phyloP scores from a whole-genome alignment of 345 rosid genomes.

The Brassica juncea region DNA sequence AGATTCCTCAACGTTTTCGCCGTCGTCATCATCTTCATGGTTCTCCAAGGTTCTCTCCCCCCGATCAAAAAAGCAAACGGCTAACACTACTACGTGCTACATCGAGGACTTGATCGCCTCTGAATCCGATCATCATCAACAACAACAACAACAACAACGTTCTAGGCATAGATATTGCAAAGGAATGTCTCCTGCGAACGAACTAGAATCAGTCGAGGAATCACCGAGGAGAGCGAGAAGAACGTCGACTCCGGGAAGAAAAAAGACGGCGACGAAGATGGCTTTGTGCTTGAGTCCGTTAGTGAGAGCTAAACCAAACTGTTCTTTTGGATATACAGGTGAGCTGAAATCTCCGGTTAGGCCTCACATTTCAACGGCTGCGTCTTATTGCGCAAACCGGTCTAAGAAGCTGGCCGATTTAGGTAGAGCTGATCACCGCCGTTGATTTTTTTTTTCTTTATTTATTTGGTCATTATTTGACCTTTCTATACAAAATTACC shows the following conservation, averaged over 20 bases:
- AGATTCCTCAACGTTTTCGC: neutral
- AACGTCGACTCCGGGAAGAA: conserved; percentile 42
- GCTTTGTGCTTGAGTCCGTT: conserved; percentile 84
- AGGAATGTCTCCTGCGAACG: conserved; percentile 77
- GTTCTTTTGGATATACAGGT: conserved; percentile 46
- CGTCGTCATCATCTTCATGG: conserved; percentile 46
- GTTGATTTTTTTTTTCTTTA: conserved; percentile 42
- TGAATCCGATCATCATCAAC: neutral
- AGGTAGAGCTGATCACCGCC: conserved; percentile 75
- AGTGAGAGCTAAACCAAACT: conserved; percentile 78
- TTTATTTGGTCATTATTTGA: conserved; percentile 36
- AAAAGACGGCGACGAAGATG: conserved; percentile 31
- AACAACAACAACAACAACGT: conserved; percentile 7
- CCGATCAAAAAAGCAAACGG: conserved; percentile 49
- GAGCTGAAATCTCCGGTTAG: conserved; percentile 55
- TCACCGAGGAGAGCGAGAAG: conserved; percentile 49
- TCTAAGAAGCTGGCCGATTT: conserved; percentile 93
- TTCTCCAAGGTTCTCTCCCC: conserved; percentile 49
- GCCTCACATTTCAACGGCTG: conserved; percentile 71
- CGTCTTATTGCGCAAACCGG: conserved; percentile 69
- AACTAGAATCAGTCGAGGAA: conserved; percentile 46
- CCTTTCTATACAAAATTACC: conserved; percentile 26
- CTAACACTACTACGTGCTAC: conserved; percentile 9
- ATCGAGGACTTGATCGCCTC: conserved; percentile 39
- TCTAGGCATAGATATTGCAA: conserved; percentile 46